Conservation (phyloP, 495 filamentous ascomycete species). For the Aspergillus cristatus region DNA sequence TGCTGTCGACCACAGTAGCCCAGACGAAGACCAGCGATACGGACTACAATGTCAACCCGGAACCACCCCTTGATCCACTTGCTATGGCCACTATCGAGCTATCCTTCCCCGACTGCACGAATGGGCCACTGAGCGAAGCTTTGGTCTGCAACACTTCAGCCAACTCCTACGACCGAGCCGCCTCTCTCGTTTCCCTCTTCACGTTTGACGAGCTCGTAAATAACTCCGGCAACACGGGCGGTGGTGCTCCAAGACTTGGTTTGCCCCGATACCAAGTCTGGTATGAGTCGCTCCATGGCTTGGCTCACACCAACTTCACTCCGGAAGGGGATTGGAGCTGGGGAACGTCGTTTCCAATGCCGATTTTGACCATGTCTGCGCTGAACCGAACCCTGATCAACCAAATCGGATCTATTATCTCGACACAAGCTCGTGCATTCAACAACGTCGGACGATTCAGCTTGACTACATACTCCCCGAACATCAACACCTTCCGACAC, state of each 20-base stretch:
- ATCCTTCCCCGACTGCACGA: slow-evolving; percentile 26
- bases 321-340: slow-evolving; percentile 43
- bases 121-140: slow-evolving; percentile 22
- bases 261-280: slow-evolving; percentile 44
- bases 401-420: slow-evolving; percentile 46
- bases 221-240: slow-evolving; percentile 44
- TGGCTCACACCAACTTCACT: slow-evolving; percentile 45
- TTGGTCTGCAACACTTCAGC: slow-evolving; percentile 41
- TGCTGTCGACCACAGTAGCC: slow-evolving; percentile 17
- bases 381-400: slow-evolving; percentile 53
- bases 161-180: slow-evolving; percentile 37
- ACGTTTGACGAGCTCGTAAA: slow-evolving; percentile 49
- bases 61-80: slow-evolving; percentile 21
- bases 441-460: slow-evolving; percentile 50
- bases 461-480: slow-evolving; percentile 57
- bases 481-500: slow-evolving; percentile 59
- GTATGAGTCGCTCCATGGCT: slow-evolving; percentile 48
- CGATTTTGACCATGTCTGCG: slow-evolving; percentile 50
- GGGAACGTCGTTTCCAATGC: slow-evolving; percentile 54
- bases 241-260: slow-evolving; percentile 48
- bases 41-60: slow-evolving; percentile 22
- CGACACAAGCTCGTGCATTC: slow-evolving; percentile 59
- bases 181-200: slow-evolving; percentile 30
- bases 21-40: slow-evolving; percentile 23
- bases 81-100: slow-evolving; percentile 14